These are phyloP conservation scores for Forsythia suspensa DNA, from an alignment of 257 asterid genomes.

Conservation along the genomic window DNA sequence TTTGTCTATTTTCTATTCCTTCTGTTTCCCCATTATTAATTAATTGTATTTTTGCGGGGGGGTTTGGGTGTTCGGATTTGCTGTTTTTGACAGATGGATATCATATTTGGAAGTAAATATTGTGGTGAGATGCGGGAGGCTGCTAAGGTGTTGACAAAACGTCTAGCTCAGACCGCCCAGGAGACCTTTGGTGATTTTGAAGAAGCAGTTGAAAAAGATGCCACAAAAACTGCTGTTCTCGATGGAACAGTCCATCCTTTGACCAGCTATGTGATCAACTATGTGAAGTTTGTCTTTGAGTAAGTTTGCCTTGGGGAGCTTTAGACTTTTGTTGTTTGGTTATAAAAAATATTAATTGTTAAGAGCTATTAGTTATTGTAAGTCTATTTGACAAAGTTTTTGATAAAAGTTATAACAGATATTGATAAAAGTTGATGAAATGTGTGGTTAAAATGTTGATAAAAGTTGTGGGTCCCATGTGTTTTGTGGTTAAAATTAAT, in stretches of 20 bases:
- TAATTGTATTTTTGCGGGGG: neutral
- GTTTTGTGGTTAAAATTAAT: too few relatives aligned
- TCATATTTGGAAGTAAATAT: slow-evolving; percentile 59
- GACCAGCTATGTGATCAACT: slow-evolving; percentile 94
- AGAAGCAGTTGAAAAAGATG: slow-evolving; percentile 97
- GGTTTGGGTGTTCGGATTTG: slow-evolving; percentile 7
- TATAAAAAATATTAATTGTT: neutral
- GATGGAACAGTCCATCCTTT: slow-evolving; percentile 99
- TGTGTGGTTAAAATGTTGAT: too few relatives aligned
- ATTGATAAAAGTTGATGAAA: too few relatives aligned
- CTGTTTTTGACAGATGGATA: slow-evolving; percentile 58
- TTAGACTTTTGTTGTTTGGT: slow-evolving; percentile 9
- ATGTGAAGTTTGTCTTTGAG: slow-evolving; percentile 92
- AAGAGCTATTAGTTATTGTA: neutral
- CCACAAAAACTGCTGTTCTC: slow-evolving; percentile 90
- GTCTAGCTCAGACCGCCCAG: slow-evolving; percentile 88
- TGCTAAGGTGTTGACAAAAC: slow-evolving; percentile 54
- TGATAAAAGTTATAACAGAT: too few relatives aligned
- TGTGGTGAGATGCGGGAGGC: slow-evolving; percentile 85
- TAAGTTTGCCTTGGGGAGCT: slow-evolving; percentile 35
- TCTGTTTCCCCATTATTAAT: neutral
- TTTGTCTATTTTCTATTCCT: neutral
- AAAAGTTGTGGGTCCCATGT: too few relatives aligned
- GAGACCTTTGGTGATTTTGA: slow-evolving; percentile 94
- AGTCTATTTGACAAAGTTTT: too few relatives aligned